These are phyloP conservation scores for Tephrocybe sp. DNA, from an alignment of 768 basidiomycete species.

Conservation along the genomic window DNA sequence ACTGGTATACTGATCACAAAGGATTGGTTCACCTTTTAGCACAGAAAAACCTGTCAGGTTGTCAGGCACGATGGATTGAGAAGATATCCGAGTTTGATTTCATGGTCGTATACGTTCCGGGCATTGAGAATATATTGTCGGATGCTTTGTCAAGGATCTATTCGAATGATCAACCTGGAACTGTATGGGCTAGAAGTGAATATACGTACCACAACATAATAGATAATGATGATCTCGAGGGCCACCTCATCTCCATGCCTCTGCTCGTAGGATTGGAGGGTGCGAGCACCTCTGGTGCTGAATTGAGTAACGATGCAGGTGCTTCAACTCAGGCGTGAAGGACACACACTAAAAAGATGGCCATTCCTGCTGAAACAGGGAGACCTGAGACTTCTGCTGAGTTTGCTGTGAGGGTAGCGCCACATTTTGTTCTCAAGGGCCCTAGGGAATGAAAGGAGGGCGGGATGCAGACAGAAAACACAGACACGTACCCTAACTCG, in stretches of 20 bases:
- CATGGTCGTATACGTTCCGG: not conserved
- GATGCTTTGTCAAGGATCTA: slow-evolving; percentile 2
- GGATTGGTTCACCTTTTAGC: too few relatives aligned
- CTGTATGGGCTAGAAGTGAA: slow-evolving; percentile 9
- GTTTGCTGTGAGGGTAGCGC: slow-evolving; percentile 6
- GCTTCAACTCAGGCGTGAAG: not conserved
- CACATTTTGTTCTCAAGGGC: slow-evolving; percentile 15
- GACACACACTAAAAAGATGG: not conserved
- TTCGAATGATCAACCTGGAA: slow-evolving; percentile 10
- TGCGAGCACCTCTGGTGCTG: not conserved
- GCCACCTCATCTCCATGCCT: slow-evolving; percentile 1
- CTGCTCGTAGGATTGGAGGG: slow-evolving; percentile 8
- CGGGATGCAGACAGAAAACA: slow-evolving; percentile 12
- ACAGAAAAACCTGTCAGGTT: too few relatives aligned
- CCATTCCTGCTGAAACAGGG: not conserved
- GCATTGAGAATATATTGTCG: slow-evolving; percentile 2
- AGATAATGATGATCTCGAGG: not conserved
- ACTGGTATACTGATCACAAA: slow-evolving; percentile 6
- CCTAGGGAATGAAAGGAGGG: slow-evolving; percentile 15
- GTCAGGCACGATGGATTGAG: slow-evolving; percentile 2
- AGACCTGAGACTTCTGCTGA: not conserved
- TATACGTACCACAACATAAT: slow-evolving; percentile 12
- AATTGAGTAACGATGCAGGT: too few relatives aligned
- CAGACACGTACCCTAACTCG: too few relatives aligned
- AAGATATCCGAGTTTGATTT: slow-evolving; percentile 11